A percentile compares a stretch with the other conserved stretches of the same genome.
phyloP scores from a whole-genome alignment of 495 filamentous ascomycete genomes.

The Talaromyces nanjingensis region DNA sequence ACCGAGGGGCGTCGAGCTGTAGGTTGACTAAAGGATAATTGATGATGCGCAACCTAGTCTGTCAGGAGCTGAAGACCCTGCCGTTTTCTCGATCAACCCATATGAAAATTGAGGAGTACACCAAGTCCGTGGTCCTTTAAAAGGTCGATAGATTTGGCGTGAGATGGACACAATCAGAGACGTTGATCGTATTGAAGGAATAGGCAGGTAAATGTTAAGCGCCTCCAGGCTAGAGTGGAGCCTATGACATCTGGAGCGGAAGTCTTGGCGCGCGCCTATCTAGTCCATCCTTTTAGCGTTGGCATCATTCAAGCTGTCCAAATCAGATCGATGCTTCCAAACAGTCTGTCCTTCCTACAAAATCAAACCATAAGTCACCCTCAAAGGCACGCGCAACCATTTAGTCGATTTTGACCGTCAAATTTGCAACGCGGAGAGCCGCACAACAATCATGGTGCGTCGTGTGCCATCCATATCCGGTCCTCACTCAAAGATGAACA shows the following conservation, averaged over 20 bases:
- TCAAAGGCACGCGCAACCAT: background rate
- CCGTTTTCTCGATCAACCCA: background rate
- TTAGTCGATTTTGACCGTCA: background rate
- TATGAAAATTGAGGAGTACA: background rate
- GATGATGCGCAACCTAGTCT: background rate
- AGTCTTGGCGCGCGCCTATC: background rate
- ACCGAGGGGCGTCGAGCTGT: background rate
- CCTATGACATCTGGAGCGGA: background rate
- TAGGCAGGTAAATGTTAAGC: background rate
- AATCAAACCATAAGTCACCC: background rate
- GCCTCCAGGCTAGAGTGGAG: background rate
- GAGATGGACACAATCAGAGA: background rate
- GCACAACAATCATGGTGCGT: background rate
- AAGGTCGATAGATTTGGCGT: background rate
- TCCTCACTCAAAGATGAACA: background rate
- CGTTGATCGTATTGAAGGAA: background rate
- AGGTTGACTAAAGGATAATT: background rate
- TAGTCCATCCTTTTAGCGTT: background rate
- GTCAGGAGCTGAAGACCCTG: background rate
- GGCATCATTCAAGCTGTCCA: background rate
- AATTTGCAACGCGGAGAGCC: background rate
- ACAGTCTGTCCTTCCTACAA: background rate
- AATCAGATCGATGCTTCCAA: background rate
- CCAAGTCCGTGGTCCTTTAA: background rate
- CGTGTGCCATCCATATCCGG: background rate